phyloP scores from a whole-genome alignment of 352 stramenopile species.

The Globisporangium spiculum region DNA sequence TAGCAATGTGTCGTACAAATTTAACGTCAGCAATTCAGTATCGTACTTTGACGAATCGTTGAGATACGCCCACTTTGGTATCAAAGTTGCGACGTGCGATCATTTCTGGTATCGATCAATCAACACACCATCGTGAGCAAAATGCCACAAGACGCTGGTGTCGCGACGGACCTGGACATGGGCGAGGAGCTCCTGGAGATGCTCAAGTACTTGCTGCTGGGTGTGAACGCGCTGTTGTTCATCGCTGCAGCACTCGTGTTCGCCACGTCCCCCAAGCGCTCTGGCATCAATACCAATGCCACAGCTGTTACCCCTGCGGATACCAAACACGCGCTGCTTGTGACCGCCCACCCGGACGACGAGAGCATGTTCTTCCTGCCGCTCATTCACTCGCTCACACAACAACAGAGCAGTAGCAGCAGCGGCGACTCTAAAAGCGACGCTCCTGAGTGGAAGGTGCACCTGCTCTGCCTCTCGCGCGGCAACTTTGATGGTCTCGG shows the following conservation, averaged over 20 bases:
- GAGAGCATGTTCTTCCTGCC: conserved; percentile 98
- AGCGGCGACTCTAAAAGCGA: not conserved
- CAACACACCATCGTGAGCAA: conserved; percentile 11
- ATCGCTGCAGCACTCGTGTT: conserved; percentile 37
- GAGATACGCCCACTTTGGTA: not conserved
- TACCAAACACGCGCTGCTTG: conserved; percentile 65
- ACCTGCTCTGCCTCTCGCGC: conserved; percentile 90
- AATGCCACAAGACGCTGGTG: conserved; percentile 22
- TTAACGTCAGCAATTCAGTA: not conserved
- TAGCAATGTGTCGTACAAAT: not conserved
- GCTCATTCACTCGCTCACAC: conserved; percentile 58
- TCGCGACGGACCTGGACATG: not conserved
- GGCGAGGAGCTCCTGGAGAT: conserved; percentile 40
- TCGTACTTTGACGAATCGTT: not conserved
- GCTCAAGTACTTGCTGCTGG: conserved; percentile 60
- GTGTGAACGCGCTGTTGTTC: conserved; percentile 61
- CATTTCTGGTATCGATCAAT: conserved; percentile 1
- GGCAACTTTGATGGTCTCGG: conserved; percentile 93
- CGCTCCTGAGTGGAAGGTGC: conserved; percentile 43
- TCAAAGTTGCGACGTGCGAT: not conserved
- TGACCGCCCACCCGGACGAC: conserved; percentile 96
- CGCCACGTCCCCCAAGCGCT: conserved; percentile 13
- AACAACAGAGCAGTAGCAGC: conserved; percentile 15
- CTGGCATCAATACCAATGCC: not conserved
- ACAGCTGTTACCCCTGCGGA: not conserved